phyloP scores from a whole-genome alignment of 1,284 basidiomycete genomes.

The Tilletia indica region DNA sequence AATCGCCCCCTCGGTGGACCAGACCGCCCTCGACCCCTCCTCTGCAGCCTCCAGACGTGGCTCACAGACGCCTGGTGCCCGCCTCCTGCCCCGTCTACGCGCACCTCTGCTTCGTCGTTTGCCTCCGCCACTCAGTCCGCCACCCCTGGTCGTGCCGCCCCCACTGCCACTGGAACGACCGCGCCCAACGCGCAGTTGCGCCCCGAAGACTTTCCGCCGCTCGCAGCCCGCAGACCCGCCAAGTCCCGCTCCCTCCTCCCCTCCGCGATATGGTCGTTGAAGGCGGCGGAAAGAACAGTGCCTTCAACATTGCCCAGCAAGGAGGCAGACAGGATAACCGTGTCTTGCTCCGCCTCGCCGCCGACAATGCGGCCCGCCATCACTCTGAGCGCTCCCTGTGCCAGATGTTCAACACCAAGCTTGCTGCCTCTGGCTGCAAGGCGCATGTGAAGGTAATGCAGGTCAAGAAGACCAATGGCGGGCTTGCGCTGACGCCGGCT shows the following conservation, averaged over 20 bases:
- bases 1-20: background rate
- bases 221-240: background rate
- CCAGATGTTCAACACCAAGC: background rate
- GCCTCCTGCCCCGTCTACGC: background rate
- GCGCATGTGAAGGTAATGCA: background rate
- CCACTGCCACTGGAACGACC: no score
- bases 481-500: background rate
- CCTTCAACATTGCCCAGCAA: background rate
- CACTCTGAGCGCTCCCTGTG: background rate
- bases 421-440: background rate
- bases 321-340: background rate
- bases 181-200: no score
- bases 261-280: background rate
- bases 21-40: background rate
- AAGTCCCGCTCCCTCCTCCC: background rate
- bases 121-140: background rate
- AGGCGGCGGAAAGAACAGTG: background rate
- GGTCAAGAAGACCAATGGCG: background rate
- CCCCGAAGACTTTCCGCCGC: background rate
- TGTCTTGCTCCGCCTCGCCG: background rate
- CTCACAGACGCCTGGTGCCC: background rate
- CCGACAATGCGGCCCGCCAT: background rate
- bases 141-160: background rate
- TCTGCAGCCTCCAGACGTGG: background rate
- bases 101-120: background rate